These are phyloP conservation scores for Wallacemonas collosoma DNA, from an alignment of 208 protist genomes.

Conservation along the genomic window DNA sequence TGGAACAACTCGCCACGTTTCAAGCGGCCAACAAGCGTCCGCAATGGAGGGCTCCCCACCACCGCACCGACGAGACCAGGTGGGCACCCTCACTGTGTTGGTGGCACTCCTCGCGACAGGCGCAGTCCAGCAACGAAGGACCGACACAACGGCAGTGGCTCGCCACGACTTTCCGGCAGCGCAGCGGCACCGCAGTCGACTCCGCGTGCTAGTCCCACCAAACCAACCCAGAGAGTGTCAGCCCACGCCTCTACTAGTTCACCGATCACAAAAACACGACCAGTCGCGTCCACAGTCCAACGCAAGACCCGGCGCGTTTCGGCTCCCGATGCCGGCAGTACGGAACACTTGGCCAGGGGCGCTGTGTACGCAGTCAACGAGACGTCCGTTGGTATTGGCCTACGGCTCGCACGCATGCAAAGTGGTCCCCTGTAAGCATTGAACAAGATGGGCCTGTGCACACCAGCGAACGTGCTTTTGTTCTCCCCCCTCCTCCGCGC, in stretches of 20 bases:
- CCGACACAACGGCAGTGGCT: neutral
- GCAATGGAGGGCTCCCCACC: neutral
- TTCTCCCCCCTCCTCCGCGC: too few relatives aligned
- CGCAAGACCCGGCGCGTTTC: neutral
- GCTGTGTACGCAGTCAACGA: slow-evolving; percentile 39
- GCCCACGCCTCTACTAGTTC: neutral
- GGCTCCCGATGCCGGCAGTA: neutral
- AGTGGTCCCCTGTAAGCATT: slow-evolving; percentile 1
- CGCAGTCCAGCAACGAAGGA: neutral
- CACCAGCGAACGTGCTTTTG: too few relatives aligned
- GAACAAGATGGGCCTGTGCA: too few relatives aligned
- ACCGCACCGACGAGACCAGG: neutral
- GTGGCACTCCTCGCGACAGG: neutral
- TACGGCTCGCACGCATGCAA: slow-evolving; percentile 17
- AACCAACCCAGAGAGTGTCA: neutral
- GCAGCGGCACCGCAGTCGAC: neutral
- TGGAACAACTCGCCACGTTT: slow-evolving; percentile 8
- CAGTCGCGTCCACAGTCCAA: neutral
- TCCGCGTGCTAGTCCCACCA: neutral
- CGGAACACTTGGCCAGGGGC: slow-evolving; percentile 23
- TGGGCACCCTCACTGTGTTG: neutral
- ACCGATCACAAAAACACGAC: neutral
- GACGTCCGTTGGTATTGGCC: slow-evolving; percentile 34
- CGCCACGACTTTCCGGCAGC: neutral
- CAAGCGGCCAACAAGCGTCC: neutral